A percentile compares a stretch with the other conserved stretches of the same genome.
phyloP scores from a whole-genome alignment of 192 early-diverging fungal genomes.

The Backusella luteola region DNA sequence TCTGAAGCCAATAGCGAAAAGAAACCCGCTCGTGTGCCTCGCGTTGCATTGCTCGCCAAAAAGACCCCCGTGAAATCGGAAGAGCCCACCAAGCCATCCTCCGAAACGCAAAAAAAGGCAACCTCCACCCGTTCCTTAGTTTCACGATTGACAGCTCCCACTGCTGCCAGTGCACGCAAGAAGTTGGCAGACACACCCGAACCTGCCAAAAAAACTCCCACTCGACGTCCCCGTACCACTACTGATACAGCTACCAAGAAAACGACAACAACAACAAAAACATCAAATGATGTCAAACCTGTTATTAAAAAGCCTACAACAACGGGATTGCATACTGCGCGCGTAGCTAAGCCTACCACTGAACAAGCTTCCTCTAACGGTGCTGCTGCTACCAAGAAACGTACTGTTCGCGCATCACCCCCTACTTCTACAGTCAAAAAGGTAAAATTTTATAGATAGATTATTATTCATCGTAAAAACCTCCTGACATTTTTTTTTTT shows the following conservation, averaged over 20 bases:
- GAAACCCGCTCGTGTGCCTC: conserved; percentile 19
- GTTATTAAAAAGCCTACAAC: neutral
- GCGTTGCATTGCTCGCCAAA: conserved; percentile 16
- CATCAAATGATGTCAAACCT: conserved; percentile 5
- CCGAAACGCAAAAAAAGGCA: neutral
- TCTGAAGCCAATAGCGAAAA: neutral
- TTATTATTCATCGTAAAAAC: neutral
- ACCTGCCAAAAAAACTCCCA: neutral
- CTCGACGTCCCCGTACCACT: neutral
- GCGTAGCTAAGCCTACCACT: neutral
- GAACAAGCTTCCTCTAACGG: neutral
- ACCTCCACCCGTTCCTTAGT: neutral
- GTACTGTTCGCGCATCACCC: conserved; percentile 4
- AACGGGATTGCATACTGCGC: neutral
- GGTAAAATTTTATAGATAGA: neutral
- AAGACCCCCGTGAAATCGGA: conserved; percentile 13
- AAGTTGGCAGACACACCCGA: neutral
- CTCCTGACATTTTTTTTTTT: neutral
- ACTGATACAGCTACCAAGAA: neutral
- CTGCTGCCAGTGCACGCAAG: conserved; percentile 18
- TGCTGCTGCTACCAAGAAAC: neutral
- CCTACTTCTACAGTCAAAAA: conserved; percentile 1
- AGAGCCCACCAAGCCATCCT: conserved; percentile 8
- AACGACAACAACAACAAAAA: neutral
- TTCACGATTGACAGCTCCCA: conserved; percentile 24